phyloP scores from a whole-genome alignment of 2,329 filamentous ascomycete species.

The Aspergillus sp. region DNA sequence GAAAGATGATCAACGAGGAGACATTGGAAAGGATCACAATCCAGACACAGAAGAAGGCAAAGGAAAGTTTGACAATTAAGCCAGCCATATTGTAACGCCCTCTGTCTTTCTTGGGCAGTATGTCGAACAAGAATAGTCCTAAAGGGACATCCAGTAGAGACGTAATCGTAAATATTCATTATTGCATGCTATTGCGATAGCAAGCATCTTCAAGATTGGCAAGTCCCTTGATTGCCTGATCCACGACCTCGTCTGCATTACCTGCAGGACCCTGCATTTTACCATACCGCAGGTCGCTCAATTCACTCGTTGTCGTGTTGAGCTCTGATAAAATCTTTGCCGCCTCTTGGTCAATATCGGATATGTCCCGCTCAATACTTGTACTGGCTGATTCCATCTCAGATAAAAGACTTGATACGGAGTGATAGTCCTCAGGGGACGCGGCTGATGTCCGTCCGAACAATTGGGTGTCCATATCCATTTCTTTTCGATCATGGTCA shows the following conservation, averaged over 20 bases:
- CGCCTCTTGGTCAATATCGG: slow-evolving; percentile 57
- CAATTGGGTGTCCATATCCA: slow-evolving; percentile 48
- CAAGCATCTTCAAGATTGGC: slow-evolving; percentile 57
- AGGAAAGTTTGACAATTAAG: no score
- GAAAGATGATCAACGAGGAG: no score
- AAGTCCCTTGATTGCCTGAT: slow-evolving; percentile 61
- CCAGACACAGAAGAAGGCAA: no score
- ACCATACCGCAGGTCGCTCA: slow-evolving; percentile 79
- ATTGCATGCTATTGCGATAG: slow-evolving; percentile 26
- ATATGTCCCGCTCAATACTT: slow-evolving; percentile 61
- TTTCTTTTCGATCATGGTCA: slow-evolving; percentile 29
- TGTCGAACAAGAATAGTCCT: no score
- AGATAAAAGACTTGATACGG: slow-evolving; percentile 55
- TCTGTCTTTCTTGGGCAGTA: no score
- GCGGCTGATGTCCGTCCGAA: slow-evolving; percentile 42
- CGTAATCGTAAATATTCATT: not conserved
- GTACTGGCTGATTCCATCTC: slow-evolving; percentile 60
- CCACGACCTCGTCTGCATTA: slow-evolving; percentile 53
- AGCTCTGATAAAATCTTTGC: slow-evolving; percentile 53
- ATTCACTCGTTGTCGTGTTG: slow-evolving; percentile 56
- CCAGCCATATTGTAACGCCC: no score
- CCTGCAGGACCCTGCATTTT: slow-evolving; percentile 47
- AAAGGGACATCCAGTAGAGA: no score
- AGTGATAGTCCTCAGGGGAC: slow-evolving; percentile 46
- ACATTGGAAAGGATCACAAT: no score